Evolutionary conservation across 2,329 filamentous ascomycete genomes (phyloP).

Genomic region (Neoascochyta sp.): DNA sequence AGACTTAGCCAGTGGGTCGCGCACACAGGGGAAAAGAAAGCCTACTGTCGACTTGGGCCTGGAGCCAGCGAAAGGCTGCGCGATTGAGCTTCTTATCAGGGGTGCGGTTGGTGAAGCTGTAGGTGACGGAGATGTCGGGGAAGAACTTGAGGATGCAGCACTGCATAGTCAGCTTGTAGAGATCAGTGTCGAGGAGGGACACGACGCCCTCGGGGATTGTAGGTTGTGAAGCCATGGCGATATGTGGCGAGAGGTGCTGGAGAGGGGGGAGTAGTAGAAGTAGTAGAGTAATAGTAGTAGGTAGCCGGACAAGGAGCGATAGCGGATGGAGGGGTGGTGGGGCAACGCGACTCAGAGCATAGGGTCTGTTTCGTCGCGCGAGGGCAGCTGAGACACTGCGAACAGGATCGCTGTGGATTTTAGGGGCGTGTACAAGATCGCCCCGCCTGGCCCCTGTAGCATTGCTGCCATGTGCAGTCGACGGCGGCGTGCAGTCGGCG

Average conservation of each 20-base stretch:
- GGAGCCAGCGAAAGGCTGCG: slow-evolving; percentile 78
- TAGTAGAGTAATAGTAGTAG: background rate
- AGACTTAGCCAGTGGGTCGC: slow-evolving; percentile 4
- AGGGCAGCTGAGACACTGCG: no score
- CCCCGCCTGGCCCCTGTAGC: no score
- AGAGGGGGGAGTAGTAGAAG: background rate
- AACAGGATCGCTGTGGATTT: no score
- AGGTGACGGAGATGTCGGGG: slow-evolving; percentile 73
- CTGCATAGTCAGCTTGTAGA: slow-evolving; percentile 99
- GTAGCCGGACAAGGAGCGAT: slow-evolving; percentile 2
- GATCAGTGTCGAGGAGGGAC: slow-evolving; percentile 55
- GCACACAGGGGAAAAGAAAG: background rate
- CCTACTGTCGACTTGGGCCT: slow-evolving; percentile 75
- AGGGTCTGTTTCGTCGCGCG: no score
- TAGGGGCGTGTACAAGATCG: no score
- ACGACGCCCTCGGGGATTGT: slow-evolving; percentile 37
- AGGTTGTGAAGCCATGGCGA: slow-evolving; percentile 19
- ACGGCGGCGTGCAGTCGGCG: no score
- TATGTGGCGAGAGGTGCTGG: slow-evolving; percentile 2
- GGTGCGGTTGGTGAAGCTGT: slow-evolving; percentile 92
- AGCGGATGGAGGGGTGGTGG: slow-evolving; percentile 29
- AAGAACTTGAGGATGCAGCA: slow-evolving; percentile 84
- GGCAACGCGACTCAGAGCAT: no score
- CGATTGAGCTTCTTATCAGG: slow-evolving; percentile 87
- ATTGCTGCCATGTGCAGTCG: no score